Evolutionary conservation across 2,329 filamentous ascomycete genomes (phyloP).

Genomic region (Cytospora schulzeri): DNA sequence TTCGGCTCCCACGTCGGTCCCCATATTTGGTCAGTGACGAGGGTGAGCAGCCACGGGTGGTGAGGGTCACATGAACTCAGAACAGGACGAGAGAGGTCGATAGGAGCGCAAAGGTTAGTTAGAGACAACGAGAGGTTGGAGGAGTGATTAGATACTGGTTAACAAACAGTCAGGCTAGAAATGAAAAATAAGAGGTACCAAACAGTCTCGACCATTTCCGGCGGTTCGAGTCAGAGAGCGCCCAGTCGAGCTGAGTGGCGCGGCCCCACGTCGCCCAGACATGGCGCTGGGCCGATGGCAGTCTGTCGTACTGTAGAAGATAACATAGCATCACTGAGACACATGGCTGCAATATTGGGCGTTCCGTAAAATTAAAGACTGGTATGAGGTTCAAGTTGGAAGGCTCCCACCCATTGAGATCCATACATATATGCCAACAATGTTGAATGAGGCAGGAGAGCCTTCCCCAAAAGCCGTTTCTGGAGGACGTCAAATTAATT

Average conservation of each 20-base stretch:
- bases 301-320: neutral
- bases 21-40: conserved; percentile 6
- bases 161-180: no score
- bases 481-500: neutral
- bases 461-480: neutral
- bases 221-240: neutral
- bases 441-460: neutral
- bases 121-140: neutral
- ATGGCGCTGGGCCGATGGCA: neutral
- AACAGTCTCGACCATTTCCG: neutral
- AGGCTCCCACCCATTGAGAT: neutral
- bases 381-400: neutral
- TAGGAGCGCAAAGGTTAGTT: neutral
- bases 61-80: neutral
- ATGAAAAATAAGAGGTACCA: neutral
- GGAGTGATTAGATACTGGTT: neutral
- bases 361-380: neutral
- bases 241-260: neutral
- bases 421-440: neutral
- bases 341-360: neutral
- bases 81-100: neutral
- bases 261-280: neutral
- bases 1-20: neutral
- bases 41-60: neutral
- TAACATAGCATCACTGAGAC: neutral